Base-by-base conservation (phyloP, 2,329 filamentous ascomycete species). In the Epichloe gansuensis region DNA sequence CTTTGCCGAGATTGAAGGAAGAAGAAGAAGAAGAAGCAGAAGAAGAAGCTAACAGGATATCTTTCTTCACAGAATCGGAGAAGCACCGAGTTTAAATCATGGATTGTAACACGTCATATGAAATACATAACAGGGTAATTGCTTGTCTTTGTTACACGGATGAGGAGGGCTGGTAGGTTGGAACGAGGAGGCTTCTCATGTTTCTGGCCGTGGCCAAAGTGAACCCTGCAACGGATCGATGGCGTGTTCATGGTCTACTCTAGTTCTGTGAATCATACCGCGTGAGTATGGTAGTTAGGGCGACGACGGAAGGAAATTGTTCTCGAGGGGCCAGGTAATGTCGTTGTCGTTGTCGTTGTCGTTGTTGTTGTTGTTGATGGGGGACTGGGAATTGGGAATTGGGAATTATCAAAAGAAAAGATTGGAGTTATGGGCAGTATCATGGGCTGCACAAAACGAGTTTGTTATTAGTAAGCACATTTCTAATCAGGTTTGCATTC, bases 51-150 rank as follows among this genome's bases (percentile, higher is more conserved):
- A 35, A 47, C 46, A 9, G 11, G 5, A 2, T 13, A 5, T 38
- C 53, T 55, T 34, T 53, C 49, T 50, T 46, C 27, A 57, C 56
- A 72, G 70, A 72, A 66, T 72, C 70, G 55, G 70, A 72, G 61
- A 72, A 72, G 63, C 70, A 72, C 58, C 68, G 70, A 49, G 64
- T 71, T 56, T 72, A 66, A 44, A 27, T 8, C 3, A 8, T 60
- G 51, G 40, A 47, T 41, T 25, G 8, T 45, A 42, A 31, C 23
- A 44, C 43, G 31, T 11, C 15, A 39, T 17, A 38, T 25, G 17
- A 36, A 17, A 25, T 21, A 39, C n/a, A 35, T 42, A 21, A 38
- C 17, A 27, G 31, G 8, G 13, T 11, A 21, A 9, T n/a, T 41
- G 15, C n/a, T 42, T n/a, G 25, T n/a, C 13, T n/a, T 36, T 44